These are phyloP conservation scores for Pseudotsuga menziesii DNA, from an alignment of 75 land plant species.

Conservation along the genomic window DNA sequence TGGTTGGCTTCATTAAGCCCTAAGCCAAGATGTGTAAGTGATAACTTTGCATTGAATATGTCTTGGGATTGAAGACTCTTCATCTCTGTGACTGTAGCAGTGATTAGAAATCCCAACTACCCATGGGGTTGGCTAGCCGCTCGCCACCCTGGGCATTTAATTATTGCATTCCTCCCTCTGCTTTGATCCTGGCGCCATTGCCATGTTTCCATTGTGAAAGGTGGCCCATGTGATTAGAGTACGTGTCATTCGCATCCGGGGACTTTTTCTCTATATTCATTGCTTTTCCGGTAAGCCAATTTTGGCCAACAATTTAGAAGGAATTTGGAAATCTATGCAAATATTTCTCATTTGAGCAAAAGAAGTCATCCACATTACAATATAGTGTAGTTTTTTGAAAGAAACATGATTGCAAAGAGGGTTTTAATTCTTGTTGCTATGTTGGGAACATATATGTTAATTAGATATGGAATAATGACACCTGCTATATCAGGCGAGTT, in stretches of 20 bases:
- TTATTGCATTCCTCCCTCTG: too few species aligned
- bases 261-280: constrained; percentile 67
- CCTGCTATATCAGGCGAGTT: constrained; percentile 59
- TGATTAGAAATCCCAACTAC: too few species aligned
- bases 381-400: constrained; percentile 34
- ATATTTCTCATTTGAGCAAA: constrained; percentile 58
- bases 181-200: too few species aligned
- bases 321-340: constrained; percentile 59
- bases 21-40: too few species aligned
- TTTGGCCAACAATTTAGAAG: constrained; percentile 61
- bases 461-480: constrained; percentile 66
- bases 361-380: not conserved
- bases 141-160: too few species aligned
- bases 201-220: too few species aligned
- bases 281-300: constrained; percentile 59
- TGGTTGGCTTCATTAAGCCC: too few species aligned
- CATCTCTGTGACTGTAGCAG: too few species aligned
- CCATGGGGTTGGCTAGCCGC: too few species aligned
- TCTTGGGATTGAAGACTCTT: too few species aligned
- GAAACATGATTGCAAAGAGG: constrained; percentile 32
- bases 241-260: constrained; percentile 12
- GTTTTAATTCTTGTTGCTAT: constrained; percentile 43
- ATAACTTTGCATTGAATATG: too few species aligned
- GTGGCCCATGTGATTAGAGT: not conserved
- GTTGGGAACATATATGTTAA: constrained; percentile 72